phyloP scores from a whole-genome alignment of 2,329 filamentous ascomycete species.

The Penicillium brasilianum region DNA sequence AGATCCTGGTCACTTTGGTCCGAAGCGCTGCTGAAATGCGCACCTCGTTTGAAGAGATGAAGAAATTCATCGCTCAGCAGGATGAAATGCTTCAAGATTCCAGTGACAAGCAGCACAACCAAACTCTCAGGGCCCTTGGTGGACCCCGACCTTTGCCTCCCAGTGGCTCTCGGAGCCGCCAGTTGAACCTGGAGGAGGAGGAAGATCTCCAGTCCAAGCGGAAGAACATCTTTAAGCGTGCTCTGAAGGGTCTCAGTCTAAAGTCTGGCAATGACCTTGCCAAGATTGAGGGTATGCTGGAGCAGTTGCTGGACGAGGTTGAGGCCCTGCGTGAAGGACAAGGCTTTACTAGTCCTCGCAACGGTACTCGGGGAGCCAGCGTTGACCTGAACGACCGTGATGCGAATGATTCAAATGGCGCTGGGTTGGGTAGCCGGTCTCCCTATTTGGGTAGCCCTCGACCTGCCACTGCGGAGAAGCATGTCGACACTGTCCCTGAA shows the following conservation, averaged over 20 bases:
- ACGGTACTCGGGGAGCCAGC: constrained; percentile 50
- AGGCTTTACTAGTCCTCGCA: constrained; percentile 42
- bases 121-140: constrained; percentile 79
- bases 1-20: constrained; percentile 92
- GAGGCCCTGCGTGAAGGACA: constrained; percentile 74
- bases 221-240: constrained; percentile 90
- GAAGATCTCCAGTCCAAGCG: constrained; percentile 74
- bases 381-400: constrained; percentile 79
- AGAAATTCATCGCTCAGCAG: constrained; percentile 85
- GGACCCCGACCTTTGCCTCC: constrained; percentile 84
- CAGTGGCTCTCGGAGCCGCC: constrained; percentile 63
- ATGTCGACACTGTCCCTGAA: constrained; percentile 88
- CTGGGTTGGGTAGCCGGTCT: constrained; percentile 73
- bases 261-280: constrained; percentile 87
- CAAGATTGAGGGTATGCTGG: constrained; percentile 89
- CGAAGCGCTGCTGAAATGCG: constrained; percentile 96
- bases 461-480: constrained; percentile 65
- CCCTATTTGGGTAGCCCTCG: constrained; percentile 70
- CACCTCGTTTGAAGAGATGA: constrained; percentile 93
- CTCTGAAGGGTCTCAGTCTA: constrained; percentile 85
- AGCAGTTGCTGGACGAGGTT: constrained; percentile 89
- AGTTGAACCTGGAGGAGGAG: constrained; percentile 56
- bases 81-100: constrained; percentile 87
- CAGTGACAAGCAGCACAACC: constrained; percentile 85
- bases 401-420: constrained; percentile 78